Base-by-base conservation (phyloP, 2,329 filamentous ascomycete species). In the Aureobasidium subglaciale region DNA sequence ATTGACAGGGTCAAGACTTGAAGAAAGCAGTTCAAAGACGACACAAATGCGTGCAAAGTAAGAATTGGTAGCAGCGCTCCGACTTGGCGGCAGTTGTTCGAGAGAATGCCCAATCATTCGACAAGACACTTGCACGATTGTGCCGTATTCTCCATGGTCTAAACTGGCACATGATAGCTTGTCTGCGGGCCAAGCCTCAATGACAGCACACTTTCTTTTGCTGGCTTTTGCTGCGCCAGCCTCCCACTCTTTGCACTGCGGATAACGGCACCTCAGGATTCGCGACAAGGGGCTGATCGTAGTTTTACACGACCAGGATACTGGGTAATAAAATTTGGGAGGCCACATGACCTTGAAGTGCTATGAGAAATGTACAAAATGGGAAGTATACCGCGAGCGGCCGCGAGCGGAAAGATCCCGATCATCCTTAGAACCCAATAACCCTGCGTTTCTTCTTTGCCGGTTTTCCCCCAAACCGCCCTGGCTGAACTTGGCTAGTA, bases 391-490 rank as follows among this genome's bases (percentile, higher is more conserved):
- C 24, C 30, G 35, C 48, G 48, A 52, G 11, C n/a, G 18, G 29
- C n/a, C n/a, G n/a, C n/a, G n/a, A n/a, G n/a, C n/a, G 27, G 30
- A 52, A 29, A 27, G 18, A 38, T 38, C 11, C 24, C 32, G 34
- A 37, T 50, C 30, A 18, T 13, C 3, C 11, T 66, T 59, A 69
- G 50, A 70, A 70, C 10, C 68, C 68, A 40, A 68, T 68, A 37
- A 68, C 71, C 59, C 70, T 68, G 62, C 72, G 74, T 67, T 73
- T 75, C 64, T 71, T 76, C 48, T 65, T 64, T 42, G 69, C 66
- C 37, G 70, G 70, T 60, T 67, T 42, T 58, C 67, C 50, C 64
- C 66, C 68, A 60, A 63, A 65, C 5, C 63, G 58, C 16, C 68
- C 67, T 2, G 60, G 59, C 32, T 65, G 61, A 15, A 67, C 60